Evolutionary conservation across 352 stramenopile genomes (phyloP), one percentile per base, ranked within the genome.

Genomic region (Peronospora belbahrii): DNA sequence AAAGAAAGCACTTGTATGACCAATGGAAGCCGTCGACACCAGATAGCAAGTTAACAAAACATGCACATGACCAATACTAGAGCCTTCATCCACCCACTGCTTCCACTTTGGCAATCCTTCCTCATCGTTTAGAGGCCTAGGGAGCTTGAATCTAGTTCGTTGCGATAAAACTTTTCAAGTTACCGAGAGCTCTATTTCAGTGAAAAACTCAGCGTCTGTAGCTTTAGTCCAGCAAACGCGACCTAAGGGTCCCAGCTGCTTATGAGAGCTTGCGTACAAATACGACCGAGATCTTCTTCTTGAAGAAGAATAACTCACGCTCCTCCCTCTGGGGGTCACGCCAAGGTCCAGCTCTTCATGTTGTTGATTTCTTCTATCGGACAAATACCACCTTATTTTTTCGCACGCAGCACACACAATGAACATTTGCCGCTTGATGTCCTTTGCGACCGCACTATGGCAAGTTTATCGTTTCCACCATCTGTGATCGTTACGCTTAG

Each of bases 21-120:
- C 80, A 91, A 48, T 91, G 80, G 40, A 91, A 91, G 20, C 76
- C 80, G 28, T 91, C 77, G 20, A 91, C 80, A 22, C 80, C 80
- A 31, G 87, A 85, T 4, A 91, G 57, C 34, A 91, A 62, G 39
- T 91, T 76, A 18, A 91, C 80, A 31, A n/a, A 91, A 88, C 17
- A 91, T 51, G 24, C 77, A 88, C 71, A 91, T 85, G 42, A 91
- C 80, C 80, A 17, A 88, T 72, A 52, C 76, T 88, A 9, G 76
- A 73, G 38, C 80, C 74, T 80, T 88, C 76, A 40, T 88, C 79
- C 11, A 74, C 63, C 66, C 70, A 77, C 47, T 85, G 70, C 17
- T 87, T 53, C 79, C 79, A 91, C 37, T 80, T 80, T 3, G 74
- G 74, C 11, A 84, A 56, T 13, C 37, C 41, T 48, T 70, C 52